phyloP scores from a whole-genome alignment of 2,329 filamentous ascomycete genomes.

The Exophiala sp. region DNA sequence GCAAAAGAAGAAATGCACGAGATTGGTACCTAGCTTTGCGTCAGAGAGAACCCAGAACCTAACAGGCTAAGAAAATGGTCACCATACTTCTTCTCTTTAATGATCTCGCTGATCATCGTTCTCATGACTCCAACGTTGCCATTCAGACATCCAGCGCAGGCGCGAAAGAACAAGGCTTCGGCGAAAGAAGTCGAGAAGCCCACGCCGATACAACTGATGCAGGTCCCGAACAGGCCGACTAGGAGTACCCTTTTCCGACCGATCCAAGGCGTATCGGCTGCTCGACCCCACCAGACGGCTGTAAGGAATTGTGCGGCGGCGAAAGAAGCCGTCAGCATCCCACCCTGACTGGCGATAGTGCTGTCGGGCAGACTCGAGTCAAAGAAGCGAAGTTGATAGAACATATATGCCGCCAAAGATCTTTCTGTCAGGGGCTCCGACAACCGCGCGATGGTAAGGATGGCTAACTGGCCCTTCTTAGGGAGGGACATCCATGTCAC shows the following conservation, averaged over 20 bases:
- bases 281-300: conserved; percentile 72
- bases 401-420: conserved; percentile 72
- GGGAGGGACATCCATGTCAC: conserved; percentile 69
- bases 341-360: conserved; percentile 69
- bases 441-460: conserved; percentile 70
- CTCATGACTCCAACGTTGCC: conserved; percentile 70
- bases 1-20: conserved; percentile 54
- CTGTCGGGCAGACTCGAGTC: conserved; percentile 52
- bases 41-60: neutral
- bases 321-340: conserved; percentile 71
- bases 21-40: conserved; percentile 39
- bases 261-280: conserved; percentile 58
- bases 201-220: conserved; percentile 60
- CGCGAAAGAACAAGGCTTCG: conserved; percentile 58
- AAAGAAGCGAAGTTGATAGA: conserved; percentile 82
- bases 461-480: conserved; percentile 67
- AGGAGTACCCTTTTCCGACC: conserved; percentile 74
- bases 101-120: conserved; percentile 67
- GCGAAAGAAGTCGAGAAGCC: conserved; percentile 62
- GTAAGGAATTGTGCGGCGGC: conserved; percentile 77
- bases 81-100: conserved; percentile 59
- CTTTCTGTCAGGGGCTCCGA: conserved; percentile 79
- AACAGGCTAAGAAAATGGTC: conserved; percentile 41
- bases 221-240: conserved; percentile 67
- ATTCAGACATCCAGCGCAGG: conserved; percentile 61